Evolutionary conservation across 2,329 filamentous ascomycete species (phyloP).

Genomic region (Alternaria alternata): DNA sequence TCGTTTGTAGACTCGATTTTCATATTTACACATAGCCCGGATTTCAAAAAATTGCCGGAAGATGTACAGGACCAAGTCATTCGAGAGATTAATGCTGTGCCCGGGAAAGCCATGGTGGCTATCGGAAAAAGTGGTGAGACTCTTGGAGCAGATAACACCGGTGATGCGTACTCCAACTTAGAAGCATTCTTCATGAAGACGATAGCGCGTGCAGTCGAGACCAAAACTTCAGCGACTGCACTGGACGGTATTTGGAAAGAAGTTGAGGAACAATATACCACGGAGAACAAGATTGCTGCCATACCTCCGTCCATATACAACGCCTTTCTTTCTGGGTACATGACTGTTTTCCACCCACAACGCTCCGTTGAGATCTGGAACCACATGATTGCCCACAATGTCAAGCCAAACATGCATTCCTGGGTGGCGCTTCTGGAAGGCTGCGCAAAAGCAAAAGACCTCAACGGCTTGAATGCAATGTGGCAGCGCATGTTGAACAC

Average conservation of each 20-base stretch:
- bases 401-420: slow-evolving; percentile 68
- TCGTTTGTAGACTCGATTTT: slow-evolving; percentile 27
- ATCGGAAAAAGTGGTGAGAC: slow-evolving; percentile 18
- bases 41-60: slow-evolving; percentile 26
- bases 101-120: slow-evolving; percentile 28
- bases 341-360: slow-evolving; percentile 53
- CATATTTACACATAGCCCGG: slow-evolving; percentile 15
- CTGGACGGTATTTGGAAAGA: slow-evolving; percentile 41
- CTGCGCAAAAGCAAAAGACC: slow-evolving; percentile 68
- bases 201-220: slow-evolving; percentile 37
- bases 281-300: slow-evolving; percentile 9
- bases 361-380: slow-evolving; percentile 66
- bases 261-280: slow-evolving; percentile 27
- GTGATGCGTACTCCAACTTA: slow-evolving; percentile 24
- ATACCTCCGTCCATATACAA: slow-evolving; percentile 51
- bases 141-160: slow-evolving; percentile 3
- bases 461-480: slow-evolving; percentile 67
- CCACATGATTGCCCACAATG: slow-evolving; percentile 61
- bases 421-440: slow-evolving; percentile 79
- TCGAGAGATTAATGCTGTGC: slow-evolving; percentile 33
- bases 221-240: slow-evolving; percentile 14
- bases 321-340: slow-evolving; percentile 58
- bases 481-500: slow-evolving; percentile 71
- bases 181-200: slow-evolving; percentile 36
- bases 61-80: slow-evolving; percentile 24